Base-by-base conservation (phyloP, 1,284 basidiomycete genomes). In the Malassezia globosa region DNA sequence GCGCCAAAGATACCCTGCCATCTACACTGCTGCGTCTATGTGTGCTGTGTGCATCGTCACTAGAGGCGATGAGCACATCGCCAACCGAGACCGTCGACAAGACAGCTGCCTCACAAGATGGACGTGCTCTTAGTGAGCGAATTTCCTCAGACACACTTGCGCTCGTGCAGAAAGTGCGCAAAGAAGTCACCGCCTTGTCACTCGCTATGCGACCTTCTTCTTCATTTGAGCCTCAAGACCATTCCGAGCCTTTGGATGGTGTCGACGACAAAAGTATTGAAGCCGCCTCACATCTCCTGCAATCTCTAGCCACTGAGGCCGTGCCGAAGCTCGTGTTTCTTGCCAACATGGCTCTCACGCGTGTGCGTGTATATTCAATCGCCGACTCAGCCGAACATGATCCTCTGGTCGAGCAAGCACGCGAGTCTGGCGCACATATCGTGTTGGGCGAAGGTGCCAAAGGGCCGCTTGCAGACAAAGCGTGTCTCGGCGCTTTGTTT, bases 41-140 rank as follows among this genome's bases (percentile, higher is more conserved):
- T 27, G 58, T 65, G 54, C 58, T 65, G 37, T 61, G 63, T 42
- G 61, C 63, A 18, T 57, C 63, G 21, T 65, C 63, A 26, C 54
- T 63, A 19, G 55, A 61, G 25, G 58, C 61, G 19, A 54, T 59
- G 10, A 54, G 58, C 19, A 39, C 60, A 4, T 53, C 48, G 18
- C 37, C 47, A 2, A 33, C 38, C 8, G 42, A 51, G 37, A 34
- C 37, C 16, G 33, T 51, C 7, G 46, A 48, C 18, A 19, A 33
- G 2, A 37, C 34, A 7, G 50, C 56, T 4, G 35, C 54, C 23
- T 44, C 48, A 44, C 44, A 42, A 39, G 45, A 52, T 36, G 52
- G 48, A 10, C n/a, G 35, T 5, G 38, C 26, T n/a, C 61, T 65
- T 7, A 45, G 55, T 19, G 37, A 43, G 11, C 57, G 60, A 37